Evolutionary conservation across 148 eudicot species (phyloP).

Genomic region (Vaccinium corymbosum): DNA sequence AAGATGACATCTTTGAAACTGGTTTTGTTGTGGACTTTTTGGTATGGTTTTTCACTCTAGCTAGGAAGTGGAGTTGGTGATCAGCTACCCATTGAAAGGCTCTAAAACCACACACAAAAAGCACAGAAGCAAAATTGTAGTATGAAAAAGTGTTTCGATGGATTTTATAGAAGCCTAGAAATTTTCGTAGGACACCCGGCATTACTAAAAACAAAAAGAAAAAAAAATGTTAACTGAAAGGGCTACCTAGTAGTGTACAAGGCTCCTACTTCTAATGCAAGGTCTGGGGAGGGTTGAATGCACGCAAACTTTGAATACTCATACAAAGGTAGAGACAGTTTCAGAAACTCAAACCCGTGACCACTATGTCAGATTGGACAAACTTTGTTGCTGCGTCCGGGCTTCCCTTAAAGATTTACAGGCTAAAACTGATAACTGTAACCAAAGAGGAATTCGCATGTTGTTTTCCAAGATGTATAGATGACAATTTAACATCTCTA

Average conservation of each 20-base stretch:
- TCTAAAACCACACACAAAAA: not conserved
- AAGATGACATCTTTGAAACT: constrained; percentile 5
- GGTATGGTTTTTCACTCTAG: not conserved
- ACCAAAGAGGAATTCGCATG: not conserved
- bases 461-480: not conserved
- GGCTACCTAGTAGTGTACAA: not conserved
- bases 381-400: not conserved
- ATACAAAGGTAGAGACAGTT: no score
- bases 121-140: not conserved
- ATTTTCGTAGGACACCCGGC: no score
- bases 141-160: not conserved
- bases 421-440: not conserved
- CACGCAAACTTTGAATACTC: no score
- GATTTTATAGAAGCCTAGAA: no score
- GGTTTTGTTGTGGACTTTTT: not conserved
- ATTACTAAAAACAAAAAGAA: no score
- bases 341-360: no score
- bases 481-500: not conserved
- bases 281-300: no score
- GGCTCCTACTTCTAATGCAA: not conserved
- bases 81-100: not conserved
- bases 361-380: no score
- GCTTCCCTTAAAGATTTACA: not conserved
- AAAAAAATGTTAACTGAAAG: not conserved
- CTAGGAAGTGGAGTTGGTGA: not conserved